Evolutionary conservation across 257 asterid genomes (phyloP).

Genomic region (Osmanthus fragrans): DNA sequence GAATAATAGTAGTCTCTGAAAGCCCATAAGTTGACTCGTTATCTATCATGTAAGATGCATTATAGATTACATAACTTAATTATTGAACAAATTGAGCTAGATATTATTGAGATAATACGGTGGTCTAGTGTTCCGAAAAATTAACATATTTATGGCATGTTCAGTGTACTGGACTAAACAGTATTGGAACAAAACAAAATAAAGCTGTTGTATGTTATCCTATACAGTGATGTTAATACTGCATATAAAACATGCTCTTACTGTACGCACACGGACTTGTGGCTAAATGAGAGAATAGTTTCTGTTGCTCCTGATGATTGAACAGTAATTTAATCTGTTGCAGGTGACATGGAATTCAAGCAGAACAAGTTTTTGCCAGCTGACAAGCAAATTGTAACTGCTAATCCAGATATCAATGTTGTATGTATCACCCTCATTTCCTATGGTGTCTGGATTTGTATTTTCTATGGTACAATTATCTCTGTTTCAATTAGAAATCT

Average conservation of each 20-base stretch:
- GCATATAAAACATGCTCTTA: neutral
- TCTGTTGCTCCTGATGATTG: neutral
- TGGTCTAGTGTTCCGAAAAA: conserved; percentile 12
- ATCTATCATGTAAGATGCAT: neutral
- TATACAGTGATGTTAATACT: neutral
- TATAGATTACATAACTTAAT: neutral
- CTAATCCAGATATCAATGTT: conserved; percentile 44
- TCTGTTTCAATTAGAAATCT: neutral
- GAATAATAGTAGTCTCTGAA: neutral
- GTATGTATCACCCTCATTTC: conserved; percentile 26
- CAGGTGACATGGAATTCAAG: conserved; percentile 57
- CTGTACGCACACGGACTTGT: neutral
- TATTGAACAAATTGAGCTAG: neutral
- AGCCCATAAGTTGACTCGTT: neutral
- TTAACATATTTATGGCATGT: conserved; percentile 1
- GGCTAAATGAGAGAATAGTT: conserved; percentile 2
- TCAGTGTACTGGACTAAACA: neutral
- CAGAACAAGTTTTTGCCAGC: conserved; percentile 46
- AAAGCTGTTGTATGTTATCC: neutral
- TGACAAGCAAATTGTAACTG: conserved; percentile 49
- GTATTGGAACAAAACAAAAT: neutral
- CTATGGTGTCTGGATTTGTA: neutral
- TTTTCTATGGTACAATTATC: neutral
- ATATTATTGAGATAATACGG: neutral
- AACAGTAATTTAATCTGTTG: neutral